Evolutionary conservation across 164 flowering plant genomes (phyloP).

Genomic region (Sextonia rubra): DNA sequence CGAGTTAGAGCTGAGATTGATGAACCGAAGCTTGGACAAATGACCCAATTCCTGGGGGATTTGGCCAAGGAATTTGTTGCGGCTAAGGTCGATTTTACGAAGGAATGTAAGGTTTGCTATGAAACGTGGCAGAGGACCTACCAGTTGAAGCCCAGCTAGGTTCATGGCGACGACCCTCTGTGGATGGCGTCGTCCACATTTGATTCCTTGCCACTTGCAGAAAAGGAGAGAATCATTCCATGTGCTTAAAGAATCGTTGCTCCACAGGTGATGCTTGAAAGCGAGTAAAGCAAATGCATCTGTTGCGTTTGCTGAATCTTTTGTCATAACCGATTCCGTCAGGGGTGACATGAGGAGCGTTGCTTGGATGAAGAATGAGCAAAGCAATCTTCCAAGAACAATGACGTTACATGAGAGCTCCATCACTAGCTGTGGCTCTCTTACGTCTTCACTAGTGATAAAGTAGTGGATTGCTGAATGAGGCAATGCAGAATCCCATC

Average conservation of each 20-base stretch:
- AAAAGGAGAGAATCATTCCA: slow-evolving; percentile 16
- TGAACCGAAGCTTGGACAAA: slow-evolving; percentile 4
- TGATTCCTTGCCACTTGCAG: slow-evolving; percentile 21
- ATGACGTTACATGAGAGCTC: neutral
- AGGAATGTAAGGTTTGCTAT: slow-evolving; percentile 24
- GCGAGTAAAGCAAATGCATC: slow-evolving; percentile 8
- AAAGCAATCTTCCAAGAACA: neutral
- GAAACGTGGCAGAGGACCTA: slow-evolving; percentile 16
- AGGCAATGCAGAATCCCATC: no score
- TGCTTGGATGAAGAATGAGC: neutral
- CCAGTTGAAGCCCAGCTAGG: slow-evolving; percentile 9
- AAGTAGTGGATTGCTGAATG: no score
- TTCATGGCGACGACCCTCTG: slow-evolving; percentile 18
- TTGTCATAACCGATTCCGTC: neutral
- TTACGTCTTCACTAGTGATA: no score
- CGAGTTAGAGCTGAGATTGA: slow-evolving; percentile 11
- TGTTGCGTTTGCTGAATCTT: neutral
- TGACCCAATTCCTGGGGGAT: slow-evolving; percentile 9
- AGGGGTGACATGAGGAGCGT: slow-evolving; percentile 9
- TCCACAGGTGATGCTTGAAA: slow-evolving; percentile 8
- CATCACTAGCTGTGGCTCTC: neutral
- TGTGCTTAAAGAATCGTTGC: neutral
- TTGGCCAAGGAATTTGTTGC: slow-evolving; percentile 14
- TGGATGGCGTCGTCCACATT: slow-evolving; percentile 10
- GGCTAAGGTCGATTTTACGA: slow-evolving; percentile 1